Evolutionary conservation across 1,284 basidiomycete species (phyloP).

Genomic region (Macrocystidia cucumis): DNA sequence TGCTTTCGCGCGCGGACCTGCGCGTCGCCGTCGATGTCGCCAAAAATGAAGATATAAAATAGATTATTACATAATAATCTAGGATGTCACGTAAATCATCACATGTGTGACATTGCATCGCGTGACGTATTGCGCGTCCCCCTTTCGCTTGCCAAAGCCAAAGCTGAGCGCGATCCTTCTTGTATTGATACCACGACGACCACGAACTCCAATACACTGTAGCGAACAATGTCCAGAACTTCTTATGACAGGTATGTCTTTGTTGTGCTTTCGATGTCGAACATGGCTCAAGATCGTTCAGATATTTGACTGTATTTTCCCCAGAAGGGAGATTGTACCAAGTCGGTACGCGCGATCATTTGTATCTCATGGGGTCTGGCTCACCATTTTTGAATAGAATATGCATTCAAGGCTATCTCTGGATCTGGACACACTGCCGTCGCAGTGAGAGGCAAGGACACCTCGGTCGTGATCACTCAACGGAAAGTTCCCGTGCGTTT

Average conservation of each 20-base stretch:
- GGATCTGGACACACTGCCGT: conserved; percentile 94
- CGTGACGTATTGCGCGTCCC: conserved; percentile 52
- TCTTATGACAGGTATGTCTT: conserved; percentile 65
- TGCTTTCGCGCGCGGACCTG: neutral
- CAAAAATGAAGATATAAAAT: too few species aligned
- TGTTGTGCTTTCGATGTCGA: conserved; percentile 2
- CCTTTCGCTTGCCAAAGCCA: too few species aligned
- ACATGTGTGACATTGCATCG: conserved; percentile 19
- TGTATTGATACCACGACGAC: too few species aligned
- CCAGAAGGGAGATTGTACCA: conserved; percentile 93
- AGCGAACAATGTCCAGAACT: conserved; percentile 79
- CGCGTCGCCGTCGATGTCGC: neutral
- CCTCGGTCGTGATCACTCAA: conserved; percentile 93
- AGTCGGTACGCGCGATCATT: conserved; percentile 71
- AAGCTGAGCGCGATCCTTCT: too few species aligned
- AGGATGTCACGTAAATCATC: conserved; percentile 10
- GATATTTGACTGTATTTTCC: conserved; percentile 91
- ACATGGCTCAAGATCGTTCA: conserved; percentile 21
- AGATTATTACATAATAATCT: too few species aligned
- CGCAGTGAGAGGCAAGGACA: conserved; percentile 91
- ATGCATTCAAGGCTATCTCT: conserved; percentile 99
- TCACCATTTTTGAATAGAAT: conserved; percentile 51
- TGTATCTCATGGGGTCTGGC: conserved; percentile 1
- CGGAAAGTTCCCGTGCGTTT: conserved; percentile 89
- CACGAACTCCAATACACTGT: too few species aligned